Evolutionary conservation across 1,139 yeast species (phyloP).

Genomic region (Pneumocystis canis): DNA sequence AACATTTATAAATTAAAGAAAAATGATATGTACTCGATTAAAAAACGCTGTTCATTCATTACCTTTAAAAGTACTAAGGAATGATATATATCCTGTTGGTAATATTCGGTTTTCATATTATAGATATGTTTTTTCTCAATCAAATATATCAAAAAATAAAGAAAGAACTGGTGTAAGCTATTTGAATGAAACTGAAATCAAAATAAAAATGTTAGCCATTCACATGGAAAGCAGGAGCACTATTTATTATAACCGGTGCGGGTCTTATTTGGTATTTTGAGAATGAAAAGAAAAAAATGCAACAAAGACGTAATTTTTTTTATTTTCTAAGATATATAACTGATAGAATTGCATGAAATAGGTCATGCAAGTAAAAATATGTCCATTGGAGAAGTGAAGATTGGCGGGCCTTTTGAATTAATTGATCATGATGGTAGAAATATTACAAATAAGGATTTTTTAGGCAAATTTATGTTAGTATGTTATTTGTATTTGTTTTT

Average conservation of each 20-base stretch:
- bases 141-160: background rate
- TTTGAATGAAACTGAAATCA: background rate
- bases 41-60: background rate
- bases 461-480: constrained; percentile 55
- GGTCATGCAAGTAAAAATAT: constrained; percentile 68
- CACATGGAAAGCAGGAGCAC: constrained; percentile 71
- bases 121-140: background rate
- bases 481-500: background rate
- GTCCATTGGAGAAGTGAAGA: constrained; percentile 80
- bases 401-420: constrained; percentile 78
- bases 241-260: constrained; percentile 55
- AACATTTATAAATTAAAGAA: background rate
- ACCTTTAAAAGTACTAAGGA: background rate
- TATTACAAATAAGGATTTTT: constrained; percentile 63
- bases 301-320: constrained; percentile 1
- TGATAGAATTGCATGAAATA: background rate
- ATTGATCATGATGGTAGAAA: constrained; percentile 52
- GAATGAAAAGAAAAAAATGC: constrained; percentile 37
- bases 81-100: background rate
- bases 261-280: constrained; percentile 55
- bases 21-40: background rate
- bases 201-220: constrained; percentile 23
- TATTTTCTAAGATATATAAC: background rate
- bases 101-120: background rate
- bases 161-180: background rate